Base-by-base conservation (phyloP, 1,284 basidiomycete species). In the Rhodotorula mucilaginosa region DNA sequence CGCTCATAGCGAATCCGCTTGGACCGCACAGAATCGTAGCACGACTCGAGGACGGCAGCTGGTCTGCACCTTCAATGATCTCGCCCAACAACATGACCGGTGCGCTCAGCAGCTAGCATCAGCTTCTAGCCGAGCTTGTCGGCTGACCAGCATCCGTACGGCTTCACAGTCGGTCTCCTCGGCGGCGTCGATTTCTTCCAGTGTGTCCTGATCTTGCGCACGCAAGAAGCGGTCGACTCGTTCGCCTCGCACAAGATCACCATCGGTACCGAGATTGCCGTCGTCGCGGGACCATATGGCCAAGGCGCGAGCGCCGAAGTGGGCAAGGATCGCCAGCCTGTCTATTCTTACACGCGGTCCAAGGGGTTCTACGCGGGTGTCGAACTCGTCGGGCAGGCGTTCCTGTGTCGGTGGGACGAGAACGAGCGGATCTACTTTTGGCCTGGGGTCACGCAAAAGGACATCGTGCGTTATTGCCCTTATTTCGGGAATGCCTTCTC, bases 211-310 rank as follows among this genome's bases (percentile, higher is more conserved):
- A 79, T 85, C 52, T 81, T 86, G 54, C 82, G 84, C 26, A 81
- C 82, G 0, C 82, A 83, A 64, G 78, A 82, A 47, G 84, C 85
- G 0, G 80, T 86, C 64, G 82, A 85, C 61, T 79, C 81, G 2
- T 86, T 86, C 78, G 79, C 78, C 19, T 52, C 58, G 54, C 81
- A 85, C 79, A 85, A 86, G 71, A 80, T 83, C 18, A 85, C 85
- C 0, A 72, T 86, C 8, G 85, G 84, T 0, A 80, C 83, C 0
- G 85, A 86, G 71, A 81, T 85, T 1, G 84, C 79, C 12, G 81
- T 86, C 2, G 84, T 82, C 0, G 84, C 84, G 0, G 85, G 85
- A 0, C 85, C 85, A 1, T 83, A 83, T 39, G 85, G 85, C 0
- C 80, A 82, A 1, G 85, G 84, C 3, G 82, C 82, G 5, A 81